Evolutionary conservation across 345 rosid genomes (phyloP), one percentile per base, ranked within the genome.

Genomic region (Eucalyptus marginata): DNA sequence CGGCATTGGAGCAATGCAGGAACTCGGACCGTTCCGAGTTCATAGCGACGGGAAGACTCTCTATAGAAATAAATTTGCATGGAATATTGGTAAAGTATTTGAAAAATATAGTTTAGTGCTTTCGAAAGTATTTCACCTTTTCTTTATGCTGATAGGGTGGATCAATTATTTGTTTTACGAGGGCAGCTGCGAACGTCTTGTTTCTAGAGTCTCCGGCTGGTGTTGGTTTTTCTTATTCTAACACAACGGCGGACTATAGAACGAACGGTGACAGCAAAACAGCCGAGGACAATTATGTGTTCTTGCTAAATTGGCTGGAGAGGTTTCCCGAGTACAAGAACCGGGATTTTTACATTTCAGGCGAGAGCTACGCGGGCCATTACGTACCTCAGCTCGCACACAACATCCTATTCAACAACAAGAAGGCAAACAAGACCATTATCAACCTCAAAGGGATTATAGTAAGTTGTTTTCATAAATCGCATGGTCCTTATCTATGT

Each of bases 301-400:
- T 56, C 62, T 56, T 56, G 62, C 62, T 56, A 24, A 56, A 56
- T 56, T 56, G 62, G 62, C 62, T 56, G 62, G 62, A 56, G 62
- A 56, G 62, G 29, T 56, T 56, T 56, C 62, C 62, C 62, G 29
- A 24, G 62, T 24, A 24, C 62, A 56, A 56, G 62, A 56, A 56
- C 62, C 13, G 62, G 29, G 62, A 56, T 24, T 56, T 56, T 56
- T 56, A 2, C 62, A 56, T 56, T 56, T 56, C 62, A 56, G 62
- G 62, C 62, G 62, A 56, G 62, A 56, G 62, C 62, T 56, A 56
- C 36, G 47, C 98, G 0, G 98, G 98, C 4, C 99, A 97, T 86
- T 96, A 94, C 88, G 98, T 94, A 10, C 97, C 99, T 81, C 97
- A 97, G n/a, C 96, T 97, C 68, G 96, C 97, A 20, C 93, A 94